phyloP scores from a whole-genome alignment of 805 yeast species.

The Lachancea kluyveri region DNA sequence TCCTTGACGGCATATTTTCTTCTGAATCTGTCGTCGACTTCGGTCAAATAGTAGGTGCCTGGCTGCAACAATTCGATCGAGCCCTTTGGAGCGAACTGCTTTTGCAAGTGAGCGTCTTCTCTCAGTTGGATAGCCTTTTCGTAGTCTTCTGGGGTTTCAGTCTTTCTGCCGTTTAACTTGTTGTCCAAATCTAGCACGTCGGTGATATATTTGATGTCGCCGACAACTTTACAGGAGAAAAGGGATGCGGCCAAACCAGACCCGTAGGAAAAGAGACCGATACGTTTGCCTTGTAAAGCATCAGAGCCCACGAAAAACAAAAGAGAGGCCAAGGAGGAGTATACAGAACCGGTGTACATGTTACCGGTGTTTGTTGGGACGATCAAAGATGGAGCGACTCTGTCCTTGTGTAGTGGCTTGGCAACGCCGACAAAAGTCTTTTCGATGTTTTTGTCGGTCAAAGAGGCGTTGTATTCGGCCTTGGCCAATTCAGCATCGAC shows the following conservation, averaged over 20 bases:
- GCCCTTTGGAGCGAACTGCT: slow-evolving; percentile 75
- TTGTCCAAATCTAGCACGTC: slow-evolving; percentile 59
- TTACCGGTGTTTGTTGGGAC: slow-evolving; percentile 97
- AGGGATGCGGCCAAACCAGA: slow-evolving; percentile 94
- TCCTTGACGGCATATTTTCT: slow-evolving; percentile 71
- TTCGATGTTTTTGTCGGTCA: slow-evolving; percentile 75
- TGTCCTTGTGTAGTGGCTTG: slow-evolving; percentile 57
- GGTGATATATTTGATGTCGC: slow-evolving; percentile 68
- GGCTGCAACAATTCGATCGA: slow-evolving; percentile 58
- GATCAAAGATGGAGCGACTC: slow-evolving; percentile 73
- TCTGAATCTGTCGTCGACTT: slow-evolving; percentile 83
- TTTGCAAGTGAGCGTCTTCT: slow-evolving; percentile 83
- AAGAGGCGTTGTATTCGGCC: slow-evolving; percentile 67
- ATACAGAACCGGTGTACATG: slow-evolving; percentile 93
- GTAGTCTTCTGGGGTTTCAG: slow-evolving; percentile 72
- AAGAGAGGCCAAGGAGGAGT: slow-evolving; percentile 79
- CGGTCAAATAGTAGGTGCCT: slow-evolving; percentile 80
- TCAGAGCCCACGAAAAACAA: slow-evolving; percentile 70
- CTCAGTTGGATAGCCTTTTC: slow-evolving; percentile 77
- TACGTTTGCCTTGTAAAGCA: slow-evolving; percentile 70
- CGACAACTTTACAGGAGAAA: slow-evolving; percentile 71
- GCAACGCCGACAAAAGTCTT: slow-evolving; percentile 77
- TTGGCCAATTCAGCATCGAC: slow-evolving; percentile 45
- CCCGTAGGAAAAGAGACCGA: slow-evolving; percentile 94
- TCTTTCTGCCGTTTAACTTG: slow-evolving; percentile 59